A percentile compares a stretch with the other conserved stretches of the same genome.
phyloP scores from a whole-genome alignment of 495 filamentous ascomycete species.

The Penicillium odoratum region DNA sequence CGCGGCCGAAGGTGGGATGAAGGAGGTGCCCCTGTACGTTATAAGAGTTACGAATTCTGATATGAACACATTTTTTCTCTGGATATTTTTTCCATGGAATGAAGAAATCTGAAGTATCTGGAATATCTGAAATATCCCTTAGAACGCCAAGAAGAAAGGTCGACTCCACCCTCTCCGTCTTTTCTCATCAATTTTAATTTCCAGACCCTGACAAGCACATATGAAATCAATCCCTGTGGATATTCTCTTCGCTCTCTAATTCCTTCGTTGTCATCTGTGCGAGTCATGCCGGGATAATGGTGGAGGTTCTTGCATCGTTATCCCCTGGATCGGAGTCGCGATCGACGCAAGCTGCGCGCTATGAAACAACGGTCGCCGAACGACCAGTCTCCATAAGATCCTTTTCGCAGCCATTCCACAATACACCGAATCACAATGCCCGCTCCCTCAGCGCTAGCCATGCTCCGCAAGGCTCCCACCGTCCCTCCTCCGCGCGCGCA shows the following conservation, averaged over 20 bases:
- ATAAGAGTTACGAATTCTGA: too few species aligned
- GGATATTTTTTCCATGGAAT: neutral
- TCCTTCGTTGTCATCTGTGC: constrained; percentile 2
- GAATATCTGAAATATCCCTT: neutral
- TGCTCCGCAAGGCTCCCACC: constrained; percentile 26
- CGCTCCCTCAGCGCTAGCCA: constrained; percentile 30
- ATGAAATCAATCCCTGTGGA: constrained; percentile 8
- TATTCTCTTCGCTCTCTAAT: constrained; percentile 6
- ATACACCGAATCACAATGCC: constrained; percentile 28
- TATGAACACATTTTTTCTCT: neutral
- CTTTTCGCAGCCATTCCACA: constrained; percentile 30
- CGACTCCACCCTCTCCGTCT: constrained; percentile 21
- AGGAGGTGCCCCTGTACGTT: neutral
- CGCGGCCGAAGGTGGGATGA: constrained; percentile 18
- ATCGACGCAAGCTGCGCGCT: constrained; percentile 28
- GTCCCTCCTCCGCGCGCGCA: constrained; percentile 20
- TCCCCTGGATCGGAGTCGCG: constrained; percentile 32
- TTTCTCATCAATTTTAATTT: constrained; percentile 22
- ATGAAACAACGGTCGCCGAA: constrained; percentile 30
- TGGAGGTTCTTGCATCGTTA: constrained; percentile 36
- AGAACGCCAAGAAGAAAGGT: constrained; percentile 21
- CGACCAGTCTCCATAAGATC: constrained; percentile 30
- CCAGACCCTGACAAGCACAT: constrained; percentile 21
- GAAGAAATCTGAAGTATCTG: too few species aligned
- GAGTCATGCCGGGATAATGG: constrained; percentile 49